Evolutionary conservation across 2,329 filamentous ascomycete genomes (phyloP).

Genomic region (Colletotrichum limetticola): DNA sequence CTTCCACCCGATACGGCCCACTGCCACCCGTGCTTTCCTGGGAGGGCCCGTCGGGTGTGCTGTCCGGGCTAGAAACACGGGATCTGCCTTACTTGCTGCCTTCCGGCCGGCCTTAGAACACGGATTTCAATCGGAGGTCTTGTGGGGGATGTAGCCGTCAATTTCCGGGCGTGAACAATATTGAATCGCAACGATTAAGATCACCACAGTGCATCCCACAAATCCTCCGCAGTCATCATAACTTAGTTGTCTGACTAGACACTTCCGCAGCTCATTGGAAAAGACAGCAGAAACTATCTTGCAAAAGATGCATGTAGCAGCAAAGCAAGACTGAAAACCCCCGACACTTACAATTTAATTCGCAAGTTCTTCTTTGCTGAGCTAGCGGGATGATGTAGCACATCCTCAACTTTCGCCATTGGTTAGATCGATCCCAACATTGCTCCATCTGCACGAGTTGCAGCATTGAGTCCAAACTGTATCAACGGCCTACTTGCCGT

Average conservation of each 20-base stretch:
- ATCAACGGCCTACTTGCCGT: background rate
- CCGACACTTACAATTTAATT: background rate
- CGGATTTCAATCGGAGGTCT: background rate
- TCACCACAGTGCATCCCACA: background rate
- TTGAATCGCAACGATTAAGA: no score
- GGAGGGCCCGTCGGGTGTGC: background rate
- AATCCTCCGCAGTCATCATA: background rate
- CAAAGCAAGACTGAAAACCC: background rate
- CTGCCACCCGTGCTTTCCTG: slow-evolving; percentile 19
- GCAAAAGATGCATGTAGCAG: background rate
- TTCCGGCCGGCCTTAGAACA: background rate
- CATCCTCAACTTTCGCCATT: background rate
- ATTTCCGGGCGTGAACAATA: background rate
- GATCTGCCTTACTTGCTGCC: background rate
- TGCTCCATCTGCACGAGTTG: background rate
- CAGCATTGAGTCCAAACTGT: background rate
- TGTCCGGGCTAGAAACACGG: background rate
- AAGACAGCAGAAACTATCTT: background rate
- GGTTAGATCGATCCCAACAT: background rate
- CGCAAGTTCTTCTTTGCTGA: background rate
- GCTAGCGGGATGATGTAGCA: background rate
- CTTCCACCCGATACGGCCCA: slow-evolving; percentile 24
- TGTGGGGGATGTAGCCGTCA: no score
- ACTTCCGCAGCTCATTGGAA: background rate
- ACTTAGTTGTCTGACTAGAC: background rate